These are phyloP conservation scores for Candida pseudofarinosa DNA, from an alignment of 805 yeast genomes.

Conservation along the genomic window DNA sequence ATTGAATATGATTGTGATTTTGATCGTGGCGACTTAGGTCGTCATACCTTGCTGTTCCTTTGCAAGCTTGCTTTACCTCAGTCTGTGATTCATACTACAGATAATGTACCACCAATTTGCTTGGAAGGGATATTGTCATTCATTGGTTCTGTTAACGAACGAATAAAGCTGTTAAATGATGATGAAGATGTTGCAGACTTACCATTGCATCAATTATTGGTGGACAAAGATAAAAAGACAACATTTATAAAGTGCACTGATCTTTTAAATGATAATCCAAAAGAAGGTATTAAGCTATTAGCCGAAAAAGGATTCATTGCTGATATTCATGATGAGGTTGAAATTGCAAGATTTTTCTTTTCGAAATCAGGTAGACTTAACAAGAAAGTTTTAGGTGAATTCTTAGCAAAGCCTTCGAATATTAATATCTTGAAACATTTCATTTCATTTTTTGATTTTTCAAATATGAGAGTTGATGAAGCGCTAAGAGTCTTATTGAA, in stretches of 20 bases:
- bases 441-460: slow-evolving; percentile 69
- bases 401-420: slow-evolving; percentile 72
- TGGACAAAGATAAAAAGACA: slow-evolving; percentile 55
- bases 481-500: slow-evolving; percentile 80
- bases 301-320: slow-evolving; percentile 63
- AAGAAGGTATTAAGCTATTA: slow-evolving; percentile 64
- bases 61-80: slow-evolving; percentile 83
- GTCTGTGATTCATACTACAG: slow-evolving; percentile 72
- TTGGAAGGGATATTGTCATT: slow-evolving; percentile 80
- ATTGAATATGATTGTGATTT: slow-evolving; percentile 88
- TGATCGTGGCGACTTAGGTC: slow-evolving; percentile 75
- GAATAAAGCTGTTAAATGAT: slow-evolving; percentile 29
- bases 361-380: slow-evolving; percentile 78
- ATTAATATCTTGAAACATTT: slow-evolving; percentile 57
- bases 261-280: slow-evolving; percentile 73
- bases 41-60: slow-evolving; percentile 61
- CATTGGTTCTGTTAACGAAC: slow-evolving; percentile 56
- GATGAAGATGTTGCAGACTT: slow-evolving; percentile 4
- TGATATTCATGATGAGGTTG: slow-evolving; percentile 43
- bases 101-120: slow-evolving; percentile 89
- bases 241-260: slow-evolving; percentile 74
- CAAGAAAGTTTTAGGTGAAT: slow-evolving; percentile 84
- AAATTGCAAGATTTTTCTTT: slow-evolving; percentile 72
- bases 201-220: slow-evolving; percentile 29
- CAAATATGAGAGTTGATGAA: slow-evolving; percentile 82